Evolutionary conservation across 2,329 filamentous ascomycete species (phyloP).

Genomic region (Monosporascus cannonballus): DNA sequence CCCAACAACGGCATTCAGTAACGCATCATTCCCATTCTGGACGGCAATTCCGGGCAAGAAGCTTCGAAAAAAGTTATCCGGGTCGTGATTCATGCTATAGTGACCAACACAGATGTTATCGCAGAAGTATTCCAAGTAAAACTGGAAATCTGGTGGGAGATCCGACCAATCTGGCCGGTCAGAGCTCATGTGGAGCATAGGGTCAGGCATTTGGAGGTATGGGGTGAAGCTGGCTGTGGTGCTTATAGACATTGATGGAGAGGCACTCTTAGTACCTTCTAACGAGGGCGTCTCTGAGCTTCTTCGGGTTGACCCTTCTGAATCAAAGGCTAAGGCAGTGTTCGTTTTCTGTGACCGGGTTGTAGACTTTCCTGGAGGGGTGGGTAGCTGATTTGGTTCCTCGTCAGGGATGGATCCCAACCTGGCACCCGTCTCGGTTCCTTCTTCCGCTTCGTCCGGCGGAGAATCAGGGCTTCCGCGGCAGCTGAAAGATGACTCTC

Average conservation of each 20-base stretch:
- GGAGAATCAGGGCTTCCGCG: slow-evolving; percentile 48
- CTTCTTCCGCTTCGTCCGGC: slow-evolving; percentile 45
- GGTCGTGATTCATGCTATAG: slow-evolving; percentile 70
- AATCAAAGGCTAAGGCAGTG: slow-evolving; percentile 31
- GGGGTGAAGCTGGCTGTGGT: slow-evolving; percentile 31
- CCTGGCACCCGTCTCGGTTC: slow-evolving; percentile 34
- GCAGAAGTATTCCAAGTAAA: slow-evolving; percentile 72
- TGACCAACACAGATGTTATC: slow-evolving; percentile 76
- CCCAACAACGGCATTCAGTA: slow-evolving; percentile 80
- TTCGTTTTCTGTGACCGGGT: slow-evolving; percentile 29
- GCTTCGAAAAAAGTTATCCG: slow-evolving; percentile 65
- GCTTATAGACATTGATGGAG: slow-evolving; percentile 45
- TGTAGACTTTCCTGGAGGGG: slow-evolving; percentile 13
- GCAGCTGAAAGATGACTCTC: slow-evolving; percentile 33
- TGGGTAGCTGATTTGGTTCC: slow-evolving; percentile 7
- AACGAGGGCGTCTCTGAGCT: slow-evolving; percentile 49
- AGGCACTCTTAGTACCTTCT: slow-evolving; percentile 44
- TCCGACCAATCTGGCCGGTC: slow-evolving; percentile 45
- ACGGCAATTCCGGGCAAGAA: slow-evolving; percentile 68
- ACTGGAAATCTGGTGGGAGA: slow-evolving; percentile 64
- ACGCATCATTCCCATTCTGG: slow-evolving; percentile 59
- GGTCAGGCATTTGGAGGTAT: slow-evolving; percentile 25
- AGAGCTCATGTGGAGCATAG: slow-evolving; percentile 17
- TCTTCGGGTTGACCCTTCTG: slow-evolving; percentile 34
- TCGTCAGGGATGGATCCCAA: slow-evolving; percentile 45